Conservation (phyloP, 2,329 filamentous ascomycete genomes). For the Cordyceps cateniannulata region DNA sequence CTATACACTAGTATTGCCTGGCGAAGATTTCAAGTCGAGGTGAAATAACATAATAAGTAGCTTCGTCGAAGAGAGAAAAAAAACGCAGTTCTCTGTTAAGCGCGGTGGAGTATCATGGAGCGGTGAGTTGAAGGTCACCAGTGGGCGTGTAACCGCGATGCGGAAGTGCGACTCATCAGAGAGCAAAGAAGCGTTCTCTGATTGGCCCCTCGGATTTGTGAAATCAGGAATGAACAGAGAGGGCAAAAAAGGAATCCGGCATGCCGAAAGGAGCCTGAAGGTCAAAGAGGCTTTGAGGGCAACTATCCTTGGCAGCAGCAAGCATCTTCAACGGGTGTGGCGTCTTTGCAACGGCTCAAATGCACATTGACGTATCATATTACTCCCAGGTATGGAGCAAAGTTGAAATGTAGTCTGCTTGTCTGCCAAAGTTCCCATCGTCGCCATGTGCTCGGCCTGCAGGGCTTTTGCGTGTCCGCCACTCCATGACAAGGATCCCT, state of each 20-base stretch:
- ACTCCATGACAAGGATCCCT: not conserved
- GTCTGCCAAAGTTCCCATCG: not conserved
- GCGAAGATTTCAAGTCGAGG: too few species aligned
- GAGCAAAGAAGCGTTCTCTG: not conserved
- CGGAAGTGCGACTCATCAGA: too few species aligned
- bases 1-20: not conserved
- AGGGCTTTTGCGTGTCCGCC: not conserved
- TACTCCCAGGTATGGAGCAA: not conserved
- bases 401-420: not conserved
- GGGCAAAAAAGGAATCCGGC: not conserved
- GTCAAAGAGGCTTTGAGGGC: not conserved
- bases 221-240: not conserved
- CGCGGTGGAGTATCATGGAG: not conserved
- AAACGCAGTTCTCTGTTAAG: not conserved
- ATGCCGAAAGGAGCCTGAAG: not conserved
- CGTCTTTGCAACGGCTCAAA: not conserved
- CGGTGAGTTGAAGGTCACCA: not conserved
- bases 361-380: not conserved
- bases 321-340: conserved; percentile 7
- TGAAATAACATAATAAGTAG: not conserved
- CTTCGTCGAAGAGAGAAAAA: not conserved
- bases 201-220: not conserved
- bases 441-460: not conserved
- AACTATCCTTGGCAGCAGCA: not conserved
- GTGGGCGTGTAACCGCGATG: not conserved